These are phyloP conservation scores for Orbilia oligospora DNA, from an alignment of 2,329 filamentous ascomycete genomes.

Conservation along the genomic window DNA sequence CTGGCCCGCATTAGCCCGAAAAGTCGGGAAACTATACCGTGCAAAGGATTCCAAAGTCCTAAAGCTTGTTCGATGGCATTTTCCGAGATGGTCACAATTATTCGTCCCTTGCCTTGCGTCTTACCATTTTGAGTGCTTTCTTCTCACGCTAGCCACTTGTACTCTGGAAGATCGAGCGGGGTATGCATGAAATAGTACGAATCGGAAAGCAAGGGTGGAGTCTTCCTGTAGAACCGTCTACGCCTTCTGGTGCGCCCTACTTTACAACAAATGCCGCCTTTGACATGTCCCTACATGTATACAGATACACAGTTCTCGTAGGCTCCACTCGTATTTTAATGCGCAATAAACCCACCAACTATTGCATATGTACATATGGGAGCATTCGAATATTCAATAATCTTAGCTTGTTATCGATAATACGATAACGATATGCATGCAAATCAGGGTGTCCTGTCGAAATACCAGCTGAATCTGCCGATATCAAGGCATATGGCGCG, in stretches of 20 bases:
- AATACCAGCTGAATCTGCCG: background rate
- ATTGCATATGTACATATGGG: background rate
- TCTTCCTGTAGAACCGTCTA: conserved; percentile 3
- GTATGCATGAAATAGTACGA: conserved; percentile 15
- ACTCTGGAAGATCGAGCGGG: conserved; percentile 19
- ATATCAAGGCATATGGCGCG: too few relatives aligned
- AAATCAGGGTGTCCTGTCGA: background rate
- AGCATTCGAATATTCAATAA: background rate
- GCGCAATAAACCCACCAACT: background rate
- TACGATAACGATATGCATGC: conserved; percentile 12
- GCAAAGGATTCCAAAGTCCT: background rate
- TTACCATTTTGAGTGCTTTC: background rate
- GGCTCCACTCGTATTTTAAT: background rate
- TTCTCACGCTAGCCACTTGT: background rate
- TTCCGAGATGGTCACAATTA: conserved; percentile 6
- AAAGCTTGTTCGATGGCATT: conserved; percentile 9
- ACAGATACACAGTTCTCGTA: background rate
- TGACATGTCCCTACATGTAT: background rate
- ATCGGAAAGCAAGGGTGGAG: background rate
- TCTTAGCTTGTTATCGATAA: background rate
- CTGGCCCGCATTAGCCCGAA: background rate
- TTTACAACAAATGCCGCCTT: background rate
- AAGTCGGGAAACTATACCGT: conserved; percentile 17
- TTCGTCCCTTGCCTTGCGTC: background rate
- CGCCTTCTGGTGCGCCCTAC: conserved; percentile 5